These are phyloP conservation scores for Inga leiocalycina DNA, from an alignment of 306 rosid genomes.

Conservation along the genomic window DNA sequence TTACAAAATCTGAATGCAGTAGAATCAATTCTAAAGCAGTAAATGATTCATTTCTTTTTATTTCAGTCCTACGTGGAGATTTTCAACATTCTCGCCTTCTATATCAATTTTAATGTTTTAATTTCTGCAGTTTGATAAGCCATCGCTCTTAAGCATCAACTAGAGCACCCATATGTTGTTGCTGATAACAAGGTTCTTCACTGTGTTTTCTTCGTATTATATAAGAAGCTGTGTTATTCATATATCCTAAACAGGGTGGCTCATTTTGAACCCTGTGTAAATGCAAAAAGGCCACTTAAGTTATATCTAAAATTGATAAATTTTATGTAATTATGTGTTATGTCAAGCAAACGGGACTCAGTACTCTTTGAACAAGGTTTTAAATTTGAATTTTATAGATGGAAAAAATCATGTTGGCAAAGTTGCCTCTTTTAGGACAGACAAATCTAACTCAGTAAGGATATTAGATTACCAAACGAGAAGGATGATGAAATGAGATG, in stretches of 20 bases:
- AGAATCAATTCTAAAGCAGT: background rate
- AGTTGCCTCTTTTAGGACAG: background rate
- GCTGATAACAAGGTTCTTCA: background rate
- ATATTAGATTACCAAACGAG: background rate
- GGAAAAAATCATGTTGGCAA: background rate
- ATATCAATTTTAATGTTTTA: background rate
- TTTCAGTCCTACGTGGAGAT: background rate
- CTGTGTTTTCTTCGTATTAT: background rate
- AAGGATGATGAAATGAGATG: constrained; percentile 22
- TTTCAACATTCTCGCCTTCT: background rate
- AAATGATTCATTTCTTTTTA: background rate
- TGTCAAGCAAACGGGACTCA: background rate
- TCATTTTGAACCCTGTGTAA: background rate
- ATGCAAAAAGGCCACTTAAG: background rate
- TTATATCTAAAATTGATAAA: constrained; percentile 8
- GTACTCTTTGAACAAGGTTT: background rate
- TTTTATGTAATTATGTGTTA: background rate
- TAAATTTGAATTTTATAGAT: background rate
- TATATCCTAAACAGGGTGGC: background rate
- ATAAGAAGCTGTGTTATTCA: background rate
- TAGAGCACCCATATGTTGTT: background rate
- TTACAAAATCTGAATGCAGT: background rate
- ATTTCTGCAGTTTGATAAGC: constrained; percentile 3
- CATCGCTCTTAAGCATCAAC: background rate
- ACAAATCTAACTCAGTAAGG: background rate